phyloP scores from a whole-genome alignment of 192 early-diverging fungal species.

The Geosiphon pyriformis region DNA sequence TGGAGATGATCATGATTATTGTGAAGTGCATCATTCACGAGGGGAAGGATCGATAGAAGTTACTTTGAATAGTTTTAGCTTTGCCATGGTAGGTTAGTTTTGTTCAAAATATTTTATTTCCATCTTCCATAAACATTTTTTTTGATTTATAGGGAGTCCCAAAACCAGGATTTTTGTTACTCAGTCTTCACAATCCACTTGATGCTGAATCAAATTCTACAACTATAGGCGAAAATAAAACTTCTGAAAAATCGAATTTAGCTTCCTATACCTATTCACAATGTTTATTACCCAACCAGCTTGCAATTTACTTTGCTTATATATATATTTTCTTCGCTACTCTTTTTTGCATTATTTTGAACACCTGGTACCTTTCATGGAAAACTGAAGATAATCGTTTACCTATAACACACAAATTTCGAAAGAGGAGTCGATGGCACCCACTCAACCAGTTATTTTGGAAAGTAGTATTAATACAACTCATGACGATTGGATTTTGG shows the following conservation, averaged over 20 bases:
- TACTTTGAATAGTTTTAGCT: slow-evolving; percentile 58
- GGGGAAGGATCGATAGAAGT: slow-evolving; percentile 34
- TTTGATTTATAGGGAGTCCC: slow-evolving; percentile 52
- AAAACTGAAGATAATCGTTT: background rate
- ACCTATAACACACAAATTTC: background rate
- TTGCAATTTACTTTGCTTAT: slow-evolving; percentile 47
- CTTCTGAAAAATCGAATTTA: slow-evolving; percentile 18
- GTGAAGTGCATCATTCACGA: slow-evolving; percentile 51
- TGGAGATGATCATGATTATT: slow-evolving; percentile 95
- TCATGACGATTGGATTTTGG: background rate
- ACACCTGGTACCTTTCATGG: background rate
- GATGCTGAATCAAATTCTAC: background rate
- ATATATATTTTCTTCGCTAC: slow-evolving; percentile 17
- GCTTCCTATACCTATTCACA: slow-evolving; percentile 38
- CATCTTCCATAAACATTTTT: slow-evolving; percentile 25
- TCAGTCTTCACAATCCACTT: slow-evolving; percentile 38
- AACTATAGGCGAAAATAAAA: slow-evolving; percentile 2
- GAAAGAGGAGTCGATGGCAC: background rate
- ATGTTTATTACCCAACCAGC: slow-evolving; percentile 66
- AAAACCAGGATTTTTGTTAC: slow-evolving; percentile 46
- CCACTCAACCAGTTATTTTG: background rate
- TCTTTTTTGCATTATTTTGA: slow-evolving; percentile 25
- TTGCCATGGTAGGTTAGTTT: slow-evolving; percentile 46
- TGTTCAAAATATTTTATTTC: slow-evolving; percentile 24
- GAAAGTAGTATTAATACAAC: background rate